Base-by-base conservation (phyloP, 176 grass and related monocot genomes). In the Juncus inflexus region DNA sequence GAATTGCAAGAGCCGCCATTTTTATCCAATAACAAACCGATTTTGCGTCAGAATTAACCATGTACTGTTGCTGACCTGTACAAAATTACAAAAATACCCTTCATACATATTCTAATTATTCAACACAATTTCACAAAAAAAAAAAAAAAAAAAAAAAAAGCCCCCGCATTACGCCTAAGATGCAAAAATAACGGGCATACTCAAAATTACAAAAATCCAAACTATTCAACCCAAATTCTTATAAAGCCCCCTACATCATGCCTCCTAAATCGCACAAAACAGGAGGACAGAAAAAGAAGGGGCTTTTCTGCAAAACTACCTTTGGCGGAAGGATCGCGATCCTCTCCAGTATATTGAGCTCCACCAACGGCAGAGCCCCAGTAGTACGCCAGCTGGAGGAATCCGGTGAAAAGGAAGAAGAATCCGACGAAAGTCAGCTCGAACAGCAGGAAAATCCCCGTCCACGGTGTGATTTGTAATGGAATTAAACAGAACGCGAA, bases 391-490 rank as follows among this genome's bases (percentile, higher is more conserved):
- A 97, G 69, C 40, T 61, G 77, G 42, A 97, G 82, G 77, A 89
- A 97, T 58, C 67, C 69, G 67, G 80, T 81, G 70, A 91, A 97
- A 55, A 79, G 60, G 36, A 91, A 58, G 60, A 97, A 91, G 72
- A 91, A 97, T 63, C 66, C 19, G 37, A 77, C 65, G 73, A 84
- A 97, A 43, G 77, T 86, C 81, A 79, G 87, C 61, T 97, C 92
- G 2, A 88, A 77, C 84, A 97, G 74, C 71, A 91, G 55, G 37
- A 97, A 63, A 63, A 97, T 66, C 57, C 92, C 92, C 15, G 80
- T 97, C 92, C 81, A 87, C 78, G 92, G 92, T 64, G 80, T 91
- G 69, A 86, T 68, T 76, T 91, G 87, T 54, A 73, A 55, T 43
- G 87, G 92, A 76, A 97, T 83, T 61, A 89, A 59, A 53, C 55